A percentile compares a stretch with the other conserved stretches of the same genome.
Conservation (phyloP, 1,139 yeast genomes). For the Candida neerlandica region DNA sequence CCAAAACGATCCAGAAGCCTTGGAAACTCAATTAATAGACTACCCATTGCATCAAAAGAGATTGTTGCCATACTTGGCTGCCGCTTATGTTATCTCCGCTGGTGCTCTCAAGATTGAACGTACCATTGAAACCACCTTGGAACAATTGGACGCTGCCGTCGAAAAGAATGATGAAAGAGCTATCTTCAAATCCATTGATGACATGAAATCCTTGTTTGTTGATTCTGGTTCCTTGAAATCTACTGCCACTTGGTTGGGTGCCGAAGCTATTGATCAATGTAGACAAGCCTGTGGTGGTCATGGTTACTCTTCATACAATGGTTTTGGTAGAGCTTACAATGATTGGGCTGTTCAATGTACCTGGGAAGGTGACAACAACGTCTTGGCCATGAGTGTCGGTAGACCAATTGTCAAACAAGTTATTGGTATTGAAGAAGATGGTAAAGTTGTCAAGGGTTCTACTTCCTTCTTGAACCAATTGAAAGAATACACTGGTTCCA, state of each 20-base stretch:
- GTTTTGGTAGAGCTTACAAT: conserved; percentile 50
- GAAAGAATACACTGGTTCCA: conserved; percentile 27
- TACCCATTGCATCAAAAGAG: conserved; percentile 52
- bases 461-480: conserved; percentile 43
- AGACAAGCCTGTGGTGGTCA: conserved; percentile 58
- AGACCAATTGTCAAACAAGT: conserved; percentile 46
- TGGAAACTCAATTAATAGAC: conserved; percentile 45
- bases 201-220: conserved; percentile 46
- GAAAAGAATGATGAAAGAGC: conserved; percentile 35
- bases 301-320: conserved; percentile 51
- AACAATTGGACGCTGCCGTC: conserved; percentile 40
- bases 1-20: conserved; percentile 24
- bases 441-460: conserved; percentile 39
- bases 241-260: conserved; percentile 52
- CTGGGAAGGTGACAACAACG: conserved; percentile 57
- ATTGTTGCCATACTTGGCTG: conserved; percentile 48
- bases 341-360: conserved; percentile 57
- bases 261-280: conserved; percentile 48
- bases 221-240: conserved; percentile 53
- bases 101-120: conserved; percentile 44
- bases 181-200: conserved; percentile 41
- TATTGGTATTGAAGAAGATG: conserved; percentile 31
- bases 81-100: conserved; percentile 42
- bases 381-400: conserved; percentile 49
- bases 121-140: conserved; percentile 32